phyloP scores from a whole-genome alignment of 495 filamentous ascomycete species.

The Ramalina intermedia region DNA sequence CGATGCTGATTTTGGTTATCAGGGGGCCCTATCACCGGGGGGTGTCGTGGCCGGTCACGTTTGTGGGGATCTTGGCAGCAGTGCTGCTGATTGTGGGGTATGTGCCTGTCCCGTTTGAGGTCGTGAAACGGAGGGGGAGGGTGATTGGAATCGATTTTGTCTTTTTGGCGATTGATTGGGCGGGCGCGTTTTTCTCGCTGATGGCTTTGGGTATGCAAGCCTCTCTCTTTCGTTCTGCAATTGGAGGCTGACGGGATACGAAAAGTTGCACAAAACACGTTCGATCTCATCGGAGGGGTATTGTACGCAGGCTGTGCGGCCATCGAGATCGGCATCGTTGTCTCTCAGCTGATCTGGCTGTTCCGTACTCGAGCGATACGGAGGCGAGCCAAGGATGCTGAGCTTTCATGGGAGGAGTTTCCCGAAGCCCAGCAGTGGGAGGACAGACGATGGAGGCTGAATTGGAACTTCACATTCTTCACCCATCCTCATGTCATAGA shows the following conservation, averaged over 20 bases:
- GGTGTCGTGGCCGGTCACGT: conserved; percentile 38
- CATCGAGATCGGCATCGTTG: conserved; percentile 53
- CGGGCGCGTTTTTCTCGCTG: conserved; percentile 60
- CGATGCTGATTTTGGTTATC: conserved; percentile 46
- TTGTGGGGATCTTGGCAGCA: conserved; percentile 45
- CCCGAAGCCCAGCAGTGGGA: conserved; percentile 19
- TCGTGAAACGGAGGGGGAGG: conserved; percentile 53
- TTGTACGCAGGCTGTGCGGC: conserved; percentile 49
- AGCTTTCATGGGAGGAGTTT: conserved; percentile 49
- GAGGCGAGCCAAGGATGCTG: conserved; percentile 37
- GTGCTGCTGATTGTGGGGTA: conserved; percentile 44
- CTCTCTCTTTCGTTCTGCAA: background rate
- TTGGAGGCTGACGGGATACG: background rate
- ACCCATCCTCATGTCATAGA: no score
- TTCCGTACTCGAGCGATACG: conserved; percentile 46
- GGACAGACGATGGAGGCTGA: background rate
- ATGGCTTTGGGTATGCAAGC: conserved; percentile 46
- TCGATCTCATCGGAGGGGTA: conserved; percentile 54
- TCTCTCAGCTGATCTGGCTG: conserved; percentile 52
- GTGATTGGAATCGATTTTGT: conserved; percentile 54
- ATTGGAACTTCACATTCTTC: no score
- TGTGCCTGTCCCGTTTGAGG: conserved; percentile 54
- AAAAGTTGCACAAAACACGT: conserved; percentile 48
- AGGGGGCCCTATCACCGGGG: conserved; percentile 39
- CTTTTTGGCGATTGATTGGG: conserved; percentile 55